phyloP scores from a whole-genome alignment of 352 stramenopile species.

The Phytophthora agathidicida region DNA sequence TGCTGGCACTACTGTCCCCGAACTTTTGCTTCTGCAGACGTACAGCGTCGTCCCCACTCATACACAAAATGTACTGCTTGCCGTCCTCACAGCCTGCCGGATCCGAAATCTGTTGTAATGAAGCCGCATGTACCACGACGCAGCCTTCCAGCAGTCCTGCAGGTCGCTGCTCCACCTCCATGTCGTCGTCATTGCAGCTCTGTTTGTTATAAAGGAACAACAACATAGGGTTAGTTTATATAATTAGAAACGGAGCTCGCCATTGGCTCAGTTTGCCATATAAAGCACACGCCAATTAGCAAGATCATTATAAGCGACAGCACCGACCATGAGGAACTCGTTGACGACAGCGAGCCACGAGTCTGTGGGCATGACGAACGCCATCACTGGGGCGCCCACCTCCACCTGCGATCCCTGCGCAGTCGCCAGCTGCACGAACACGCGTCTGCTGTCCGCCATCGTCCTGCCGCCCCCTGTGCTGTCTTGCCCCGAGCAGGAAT shows the following conservation, averaged over 20 bases:
- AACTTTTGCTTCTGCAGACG: conserved; percentile 55
- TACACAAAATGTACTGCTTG: conserved; percentile 80
- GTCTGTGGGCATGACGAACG: conserved; percentile 65
- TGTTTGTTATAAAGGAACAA: too few relatives aligned
- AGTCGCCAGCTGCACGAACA: conserved; percentile 73
- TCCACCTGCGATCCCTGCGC: conserved; percentile 25
- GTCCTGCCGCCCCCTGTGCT: conserved; percentile 10
- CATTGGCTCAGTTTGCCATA: conserved; percentile 6
- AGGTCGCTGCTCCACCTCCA: conserved; percentile 65
- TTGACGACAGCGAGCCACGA: conserved; percentile 73
- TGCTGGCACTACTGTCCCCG: conserved; percentile 35
- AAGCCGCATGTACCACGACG: conserved; percentile 59
- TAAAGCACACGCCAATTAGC: neutral
- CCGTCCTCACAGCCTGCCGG: conserved; percentile 57
- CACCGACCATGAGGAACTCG: conserved; percentile 80
- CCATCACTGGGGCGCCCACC: conserved; percentile 52
- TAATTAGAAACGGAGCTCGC: neutral
- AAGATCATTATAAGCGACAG: conserved; percentile 1
- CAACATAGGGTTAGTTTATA: too few relatives aligned
- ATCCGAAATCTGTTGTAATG: conserved; percentile 48
- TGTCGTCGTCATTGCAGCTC: conserved; percentile 80
- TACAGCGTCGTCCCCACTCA: conserved; percentile 39
- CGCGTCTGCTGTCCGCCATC: conserved; percentile 62
- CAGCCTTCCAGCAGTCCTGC: conserved; percentile 61
- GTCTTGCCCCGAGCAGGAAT: too few relatives aligned